Base-by-base conservation (phyloP, 148 eudicot genomes). In the Rheum nobile region DNA sequence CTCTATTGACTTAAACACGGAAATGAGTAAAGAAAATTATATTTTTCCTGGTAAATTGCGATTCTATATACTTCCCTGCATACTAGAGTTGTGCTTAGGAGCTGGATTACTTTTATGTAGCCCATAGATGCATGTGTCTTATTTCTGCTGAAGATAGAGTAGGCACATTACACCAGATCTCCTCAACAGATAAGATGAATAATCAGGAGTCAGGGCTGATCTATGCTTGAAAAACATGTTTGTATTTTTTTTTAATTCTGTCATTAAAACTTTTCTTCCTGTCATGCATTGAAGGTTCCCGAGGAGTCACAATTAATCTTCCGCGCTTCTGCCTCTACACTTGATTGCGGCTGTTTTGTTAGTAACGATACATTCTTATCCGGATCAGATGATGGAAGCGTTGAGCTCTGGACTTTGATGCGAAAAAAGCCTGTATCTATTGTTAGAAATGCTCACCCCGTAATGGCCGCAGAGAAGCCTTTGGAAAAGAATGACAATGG, bases 341-440 rank as follows among this genome's bases (percentile, higher is more conserved):
- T 96, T 22, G 99, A 96, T 67, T 88, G 95, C 84, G 82, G 96
- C 72, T 90, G 97, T 78, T 92, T 88, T 78, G 85, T 89, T 35
- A 83, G 81, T 76, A 88, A 96, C 81, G 97, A 96, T 77, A 92
- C 86, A 75, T 96, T 88, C 78, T 82, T 96, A 54, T 92, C 97
- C 29, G 99, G 99, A 34, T 90, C 96, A 38, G 97, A 96, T 82
- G 97, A 90, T 84, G 99, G 99, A 80, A 89, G 96, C 79, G 85
- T 96, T 80, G 92, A 96, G 85, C 92, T 90, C 21, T 96, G 99
- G 99, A 86, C 84, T 31, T 70, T 80, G 22, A 26, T 84, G 82
- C 79, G 91, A 52, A 96, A 96, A 84, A 92, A 92, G 85, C 97
- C 99, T 28, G 84, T 87, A 72, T 91, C 89, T 73, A 89, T 96